These are phyloP conservation scores for Pseudoneurospora amorphoporcata DNA, from an alignment of 495 filamentous ascomycete species.

Conservation along the genomic window DNA sequence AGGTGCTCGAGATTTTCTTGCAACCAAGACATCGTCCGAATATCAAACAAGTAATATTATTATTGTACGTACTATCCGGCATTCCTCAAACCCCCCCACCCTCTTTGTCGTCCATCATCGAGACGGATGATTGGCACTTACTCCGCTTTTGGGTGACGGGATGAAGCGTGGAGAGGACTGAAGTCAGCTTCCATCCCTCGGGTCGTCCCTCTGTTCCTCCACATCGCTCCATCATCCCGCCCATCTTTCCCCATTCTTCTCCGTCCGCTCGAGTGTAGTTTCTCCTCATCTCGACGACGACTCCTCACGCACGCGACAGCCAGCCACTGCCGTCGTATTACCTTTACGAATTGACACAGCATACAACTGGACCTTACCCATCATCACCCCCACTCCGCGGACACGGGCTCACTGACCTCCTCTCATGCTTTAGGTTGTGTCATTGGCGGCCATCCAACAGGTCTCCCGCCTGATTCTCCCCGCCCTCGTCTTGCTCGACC, in stretches of 20 bases:
- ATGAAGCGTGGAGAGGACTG: background rate
- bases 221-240: background rate
- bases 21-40: background rate
- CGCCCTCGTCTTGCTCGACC: background rate
- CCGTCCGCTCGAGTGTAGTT: background rate
- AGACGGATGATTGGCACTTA: background rate
- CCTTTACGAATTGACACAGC: background rate
- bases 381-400: background rate
- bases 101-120: background rate
- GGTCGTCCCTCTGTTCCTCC: background rate
- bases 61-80: background rate
- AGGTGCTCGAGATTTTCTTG: background rate
- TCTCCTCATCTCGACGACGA: background rate
- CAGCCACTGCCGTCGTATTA: background rate
- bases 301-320: background rate
- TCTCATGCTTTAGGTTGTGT: conserved; percentile 14
- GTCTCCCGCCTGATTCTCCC: conserved; percentile 1
- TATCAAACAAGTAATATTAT: background rate
- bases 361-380: background rate
- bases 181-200: background rate
- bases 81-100: background rate
- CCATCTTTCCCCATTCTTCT: background rate
- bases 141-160: background rate
- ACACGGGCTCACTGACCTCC: conserved; percentile 3
- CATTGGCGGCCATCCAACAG: conserved; percentile 8